Conservation (phyloP, 192 early-diverging fungal genomes). For the Backusella circina region DNA sequence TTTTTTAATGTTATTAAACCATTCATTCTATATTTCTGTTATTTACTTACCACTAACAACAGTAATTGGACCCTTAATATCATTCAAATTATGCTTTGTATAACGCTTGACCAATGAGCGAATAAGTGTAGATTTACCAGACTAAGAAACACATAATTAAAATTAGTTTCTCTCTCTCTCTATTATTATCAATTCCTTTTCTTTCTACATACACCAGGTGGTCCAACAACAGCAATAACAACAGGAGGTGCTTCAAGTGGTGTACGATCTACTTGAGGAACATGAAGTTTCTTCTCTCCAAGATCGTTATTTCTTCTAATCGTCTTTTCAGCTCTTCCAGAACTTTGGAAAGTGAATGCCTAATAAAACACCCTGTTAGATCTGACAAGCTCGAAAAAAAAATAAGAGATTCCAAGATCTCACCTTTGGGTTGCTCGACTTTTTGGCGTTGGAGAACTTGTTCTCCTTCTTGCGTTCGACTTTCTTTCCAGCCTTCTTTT, state of each 20-base stretch:
- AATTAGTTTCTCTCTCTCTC: neutral
- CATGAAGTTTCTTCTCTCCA: constrained; percentile 90
- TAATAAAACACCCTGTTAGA: constrained; percentile 8
- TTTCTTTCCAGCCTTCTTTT: constrained; percentile 80
- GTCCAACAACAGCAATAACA: constrained; percentile 94
- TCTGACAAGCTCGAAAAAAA: neutral
- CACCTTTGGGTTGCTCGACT: constrained; percentile 88
- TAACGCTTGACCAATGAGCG: constrained; percentile 92
- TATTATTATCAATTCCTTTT: neutral
- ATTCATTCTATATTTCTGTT: neutral
- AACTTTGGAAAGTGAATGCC: constrained; percentile 75
- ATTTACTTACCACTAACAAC: constrained; percentile 76
- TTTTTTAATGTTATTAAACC: neutral
- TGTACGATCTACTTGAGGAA: constrained; percentile 92
- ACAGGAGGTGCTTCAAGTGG: constrained; percentile 88
- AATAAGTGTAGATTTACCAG: constrained; percentile 97
- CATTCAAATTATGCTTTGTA: constrained; percentile 88
- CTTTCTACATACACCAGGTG: constrained; percentile 64
- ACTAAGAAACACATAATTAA: constrained; percentile 41
- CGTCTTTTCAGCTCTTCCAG: constrained; percentile 70
- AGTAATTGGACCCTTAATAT: constrained; percentile 95
- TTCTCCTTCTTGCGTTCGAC: constrained; percentile 74
- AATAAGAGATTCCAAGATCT: neutral
- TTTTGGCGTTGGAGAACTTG: constrained; percentile 69
- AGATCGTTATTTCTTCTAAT: constrained; percentile 81